Base-by-base conservation (phyloP, 2,329 filamentous ascomycete genomes). In the Botrytis aclada region DNA sequence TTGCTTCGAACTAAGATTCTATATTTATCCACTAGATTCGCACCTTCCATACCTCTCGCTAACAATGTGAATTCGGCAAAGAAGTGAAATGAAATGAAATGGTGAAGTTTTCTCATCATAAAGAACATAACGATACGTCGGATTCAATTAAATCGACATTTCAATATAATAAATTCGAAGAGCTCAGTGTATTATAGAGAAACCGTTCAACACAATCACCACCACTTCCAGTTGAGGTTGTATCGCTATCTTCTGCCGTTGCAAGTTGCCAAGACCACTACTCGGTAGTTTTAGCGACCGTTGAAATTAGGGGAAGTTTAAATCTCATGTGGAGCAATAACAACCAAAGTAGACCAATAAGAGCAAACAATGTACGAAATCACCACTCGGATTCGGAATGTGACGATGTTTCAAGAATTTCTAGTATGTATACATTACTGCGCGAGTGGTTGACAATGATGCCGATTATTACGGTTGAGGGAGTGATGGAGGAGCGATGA, bases 141-240 rank as follows among this genome's bases (percentile, higher is more conserved):
- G 12, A n/a, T 32, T 32, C 3, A 29, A 56, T 56, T 56, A 18
- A 9, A 29, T 32, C 10, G 51, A 29, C 6, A 18, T n/a, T n/a
- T 54, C 0, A n/a, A 54, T n/a, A 5, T 54, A 6, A 16, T 7
- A 1, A 1, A n/a, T n/a, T 16, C 5, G 12, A 54, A 54, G 1
- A 54, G 5, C 8, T 54, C 4, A 45, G 41, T 51, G 25, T 51
- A 5, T 12, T 4, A 4, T 18, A 9, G 25, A 9, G 25, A 6
- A 2, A 9, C 39, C 3, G n/a, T 5, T 61, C 12, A 22, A 39
- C 10, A 22, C 4, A 8, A 37, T 14, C 20, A n/a, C 3, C 1
- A 12, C 6, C 3, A 18, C 18, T 16, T 4, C 14, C 6, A 9
- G 39, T n/a, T 10, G 0, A 56, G 7, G 3, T n/a, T 18, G 7